Percentiles rank a stretch among this genome's conserved stretches.
Conservation (phyloP, 805 yeast genomes). For the Monosporozyma servazzii region DNA sequence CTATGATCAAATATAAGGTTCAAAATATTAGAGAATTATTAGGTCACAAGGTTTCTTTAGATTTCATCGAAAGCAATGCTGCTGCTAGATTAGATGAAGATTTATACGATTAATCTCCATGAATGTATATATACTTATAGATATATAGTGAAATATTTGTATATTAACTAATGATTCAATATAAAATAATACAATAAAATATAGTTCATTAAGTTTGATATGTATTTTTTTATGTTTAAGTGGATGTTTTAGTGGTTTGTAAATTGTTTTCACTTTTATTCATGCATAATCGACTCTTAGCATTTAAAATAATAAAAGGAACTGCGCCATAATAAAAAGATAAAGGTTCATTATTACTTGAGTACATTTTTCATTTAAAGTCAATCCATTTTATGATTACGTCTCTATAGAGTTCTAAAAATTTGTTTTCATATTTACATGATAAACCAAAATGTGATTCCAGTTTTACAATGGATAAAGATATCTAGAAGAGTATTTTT, state of each 20-base stretch:
- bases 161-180: neutral
- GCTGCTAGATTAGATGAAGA: conserved; percentile 94
- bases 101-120: conserved; percentile 30
- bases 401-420: conserved; percentile 26
- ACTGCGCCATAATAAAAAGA: conserved; percentile 26
- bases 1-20: conserved; percentile 96
- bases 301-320: conserved; percentile 18
- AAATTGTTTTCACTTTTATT: neutral
- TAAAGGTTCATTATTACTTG: conserved; percentile 18
- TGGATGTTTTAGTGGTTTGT: neutral
- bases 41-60: conserved; percentile 94
- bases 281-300: neutral
- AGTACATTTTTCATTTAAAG: conserved; percentile 18
- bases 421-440: conserved; percentile 26
- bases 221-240: neutral
- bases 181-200: neutral
- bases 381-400: conserved; percentile 19
- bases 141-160: neutral
- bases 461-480: conserved; percentile 19
- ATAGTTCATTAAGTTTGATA: neutral
- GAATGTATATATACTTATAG: neutral
- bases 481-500: conserved; percentile 13
- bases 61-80: conserved; percentile 90
- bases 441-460: conserved; percentile 21
- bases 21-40: conserved; percentile 91